These are phyloP conservation scores for Paraphoma sp. DNA, from an alignment of 2,329 filamentous ascomycete genomes.

Conservation along the genomic window DNA sequence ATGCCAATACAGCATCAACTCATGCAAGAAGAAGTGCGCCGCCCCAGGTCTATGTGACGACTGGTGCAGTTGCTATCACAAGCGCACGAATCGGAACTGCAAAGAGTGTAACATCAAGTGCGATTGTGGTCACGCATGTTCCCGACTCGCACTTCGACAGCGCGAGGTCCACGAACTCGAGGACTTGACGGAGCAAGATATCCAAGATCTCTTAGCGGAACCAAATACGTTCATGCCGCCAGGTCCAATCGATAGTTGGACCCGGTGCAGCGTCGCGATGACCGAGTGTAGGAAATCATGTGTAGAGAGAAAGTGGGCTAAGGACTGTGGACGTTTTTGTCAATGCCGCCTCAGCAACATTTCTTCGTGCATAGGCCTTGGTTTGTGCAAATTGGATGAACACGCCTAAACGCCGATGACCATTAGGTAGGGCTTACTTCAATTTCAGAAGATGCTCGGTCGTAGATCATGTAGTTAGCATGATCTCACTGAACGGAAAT, in stretches of 20 bases:
- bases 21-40: conserved; percentile 1
- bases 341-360: neutral
- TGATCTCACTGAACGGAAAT: too few species aligned
- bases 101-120: neutral
- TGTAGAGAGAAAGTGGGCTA: neutral
- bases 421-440: too few species aligned
- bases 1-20: neutral
- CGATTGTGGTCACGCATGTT: neutral
- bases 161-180: neutral
- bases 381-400: neutral
- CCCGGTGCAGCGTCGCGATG: too few species aligned
- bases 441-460: too few species aligned
- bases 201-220: neutral
- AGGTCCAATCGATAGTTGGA: neutral
- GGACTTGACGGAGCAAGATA: neutral
- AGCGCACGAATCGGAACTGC: neutral
- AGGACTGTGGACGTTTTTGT: neutral
- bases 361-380: neutral
- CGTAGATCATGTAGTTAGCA: too few species aligned
- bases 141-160: neutral
- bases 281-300: neutral
- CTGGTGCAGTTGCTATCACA: neutral
- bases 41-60: neutral
- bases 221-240: too few species aligned
- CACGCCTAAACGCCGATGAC: too few species aligned